phyloP scores from a whole-genome alignment of 345 rosid genomes.

The Ceriops decandra region DNA sequence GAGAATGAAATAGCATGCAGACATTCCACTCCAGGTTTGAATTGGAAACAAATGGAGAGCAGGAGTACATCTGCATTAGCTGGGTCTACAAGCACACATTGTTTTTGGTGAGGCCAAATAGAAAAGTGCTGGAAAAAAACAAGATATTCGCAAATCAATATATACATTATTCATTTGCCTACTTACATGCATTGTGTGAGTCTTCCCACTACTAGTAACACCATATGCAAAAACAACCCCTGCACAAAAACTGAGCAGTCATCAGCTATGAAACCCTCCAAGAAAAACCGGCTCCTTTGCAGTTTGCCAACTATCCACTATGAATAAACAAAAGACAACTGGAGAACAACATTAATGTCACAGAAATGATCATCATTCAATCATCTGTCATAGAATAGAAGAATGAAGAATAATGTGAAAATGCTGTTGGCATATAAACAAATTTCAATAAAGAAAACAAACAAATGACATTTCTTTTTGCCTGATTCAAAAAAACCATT shows the following conservation, averaged over 20 bases:
- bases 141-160: not conserved
- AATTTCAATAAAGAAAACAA: not conserved
- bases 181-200: constrained; percentile 97
- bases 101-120: not conserved
- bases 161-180: constrained; percentile 3
- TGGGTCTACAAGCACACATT: not conserved
- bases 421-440: not conserved
- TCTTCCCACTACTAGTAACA: constrained; percentile 94
- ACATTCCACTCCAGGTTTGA: not conserved
- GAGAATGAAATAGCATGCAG: not conserved
- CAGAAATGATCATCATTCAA: too few relatives aligned
- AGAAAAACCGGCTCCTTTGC: not conserved
- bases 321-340: too few relatives aligned
- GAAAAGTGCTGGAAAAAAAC: not conserved
- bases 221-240: constrained; percentile 99
- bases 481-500: not conserved
- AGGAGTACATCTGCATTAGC: not conserved
- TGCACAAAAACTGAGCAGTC: constrained; percentile 20
- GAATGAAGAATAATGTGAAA: not conserved
- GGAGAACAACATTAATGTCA: too few relatives aligned
- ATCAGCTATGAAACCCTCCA: not conserved
- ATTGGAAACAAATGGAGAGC: too few relatives aligned
- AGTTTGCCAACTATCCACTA: too few relatives aligned
- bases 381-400: too few relatives aligned
- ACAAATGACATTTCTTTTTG: not conserved